Conservation (phyloP, 1,284 basidiomycete species). For the Porogramme epimiltina region DNA sequence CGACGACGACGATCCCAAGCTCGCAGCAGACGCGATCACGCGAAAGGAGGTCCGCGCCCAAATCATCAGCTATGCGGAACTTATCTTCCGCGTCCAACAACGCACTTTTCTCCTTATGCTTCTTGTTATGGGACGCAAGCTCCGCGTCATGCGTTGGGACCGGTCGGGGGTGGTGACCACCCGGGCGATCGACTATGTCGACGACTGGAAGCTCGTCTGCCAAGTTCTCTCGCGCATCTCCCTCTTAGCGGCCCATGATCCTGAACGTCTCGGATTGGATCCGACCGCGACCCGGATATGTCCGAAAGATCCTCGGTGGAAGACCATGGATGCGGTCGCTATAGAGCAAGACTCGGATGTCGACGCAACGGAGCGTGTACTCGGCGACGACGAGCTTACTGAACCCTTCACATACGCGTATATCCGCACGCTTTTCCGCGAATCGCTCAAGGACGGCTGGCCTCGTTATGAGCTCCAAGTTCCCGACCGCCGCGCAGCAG, state of each 20-base stretch:
- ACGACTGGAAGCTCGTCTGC: constrained; percentile 6
- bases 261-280: constrained; percentile 10
- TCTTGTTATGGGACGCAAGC: constrained; percentile 7
- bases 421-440: constrained; percentile 1
- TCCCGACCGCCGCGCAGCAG: constrained; percentile 1
- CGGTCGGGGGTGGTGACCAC: constrained; percentile 13
- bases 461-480: constrained; percentile 8
- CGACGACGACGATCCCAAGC: too few species aligned
- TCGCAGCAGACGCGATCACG: too few species aligned
- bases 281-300: constrained; percentile 5
- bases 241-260: background rate
- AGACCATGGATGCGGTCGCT: constrained; percentile 7
- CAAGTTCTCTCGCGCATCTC: constrained; percentile 17
- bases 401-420: constrained; percentile 1
- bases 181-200: constrained; percentile 8
- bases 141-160: constrained; percentile 17
- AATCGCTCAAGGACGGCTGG: background rate
- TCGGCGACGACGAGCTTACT: background rate
- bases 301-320: background rate
- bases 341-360: background rate
- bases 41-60: constrained; percentile 1
- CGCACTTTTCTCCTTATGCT: constrained; percentile 11
- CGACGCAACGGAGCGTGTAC: background rate
- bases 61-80: constrained; percentile 6
- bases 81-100: constrained; percentile 8